Evolutionary conservation across 2,329 filamentous ascomycete species (phyloP), one percentile per base, ranked within the genome.

Genomic region (Trichoderma afroharzianum): DNA sequence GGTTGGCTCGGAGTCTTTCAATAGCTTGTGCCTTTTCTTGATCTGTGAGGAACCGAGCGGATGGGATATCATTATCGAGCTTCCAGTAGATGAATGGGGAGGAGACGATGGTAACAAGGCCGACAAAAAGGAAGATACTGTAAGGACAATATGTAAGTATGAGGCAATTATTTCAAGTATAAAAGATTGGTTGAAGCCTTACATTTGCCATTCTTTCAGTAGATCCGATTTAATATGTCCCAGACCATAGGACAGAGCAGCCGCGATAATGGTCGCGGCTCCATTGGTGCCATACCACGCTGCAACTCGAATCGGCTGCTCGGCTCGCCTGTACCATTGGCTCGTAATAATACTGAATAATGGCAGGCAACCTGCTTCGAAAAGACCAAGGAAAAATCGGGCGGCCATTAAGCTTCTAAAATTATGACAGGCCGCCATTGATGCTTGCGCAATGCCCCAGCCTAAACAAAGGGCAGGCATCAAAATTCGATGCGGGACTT

Each of bases 1-100:
- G 43, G 75, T 95, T 95, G 24, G 89, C 85, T 0, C 92, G 85
- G 6, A 95, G 88, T 0, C 93, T 86, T 74, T 93, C 92, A 30
- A 94, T 83, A 0, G 91, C 91, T 57, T 93, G 84, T 0, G 89
- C 78, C 12, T 89, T 88, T 74, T 95, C 92, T 63, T 88, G 85
- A 68, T 91, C 86, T 9, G 83, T 91, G 30, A 96, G 77, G 71
- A 87, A 88, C 15, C 85, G 83, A 1, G 86, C 86, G 0, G 85
- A 85, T 0, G 84, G 78, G 24, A 91, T 85, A 74, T 90, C 88
- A 76, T 87, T 86, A 76, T 90, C 88, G 2, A 92, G 83, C 57
- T 83, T 83, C 82, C 83, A 88, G 80, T 88, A 92, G 1, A 90
- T 81, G 8, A 91, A 74, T 0, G 89, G 89, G n/a, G 43, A 4